Conservation (phyloP, 306 rosid species). For the Quercus mongolica region DNA sequence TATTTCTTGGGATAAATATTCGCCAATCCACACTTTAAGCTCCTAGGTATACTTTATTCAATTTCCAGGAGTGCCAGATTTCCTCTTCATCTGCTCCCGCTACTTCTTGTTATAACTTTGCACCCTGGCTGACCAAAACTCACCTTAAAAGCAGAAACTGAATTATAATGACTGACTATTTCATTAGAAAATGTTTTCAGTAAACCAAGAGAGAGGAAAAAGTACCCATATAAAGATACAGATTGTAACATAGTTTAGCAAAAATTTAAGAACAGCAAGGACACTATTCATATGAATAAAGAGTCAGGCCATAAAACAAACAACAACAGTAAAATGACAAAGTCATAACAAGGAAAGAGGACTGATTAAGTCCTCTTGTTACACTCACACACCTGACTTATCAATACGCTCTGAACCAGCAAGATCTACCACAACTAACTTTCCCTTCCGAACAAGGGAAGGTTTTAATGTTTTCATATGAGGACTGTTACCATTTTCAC, state of each 20-base stretch:
- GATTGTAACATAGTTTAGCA: neutral
- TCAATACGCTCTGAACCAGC: constrained; percentile 99
- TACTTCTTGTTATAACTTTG: no score
- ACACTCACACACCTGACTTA: constrained; percentile 75
- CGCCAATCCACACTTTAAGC: no score
- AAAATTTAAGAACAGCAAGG: neutral
- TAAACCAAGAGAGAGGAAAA: neutral
- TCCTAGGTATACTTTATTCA: no score
- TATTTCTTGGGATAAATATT: no score
- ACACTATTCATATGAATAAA: neutral
- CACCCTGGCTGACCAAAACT: neutral
- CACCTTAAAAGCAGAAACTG: neutral
- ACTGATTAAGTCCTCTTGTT: neutral
- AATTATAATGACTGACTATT: neutral
- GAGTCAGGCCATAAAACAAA: constrained; percentile 10
- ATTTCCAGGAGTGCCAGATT: no score
- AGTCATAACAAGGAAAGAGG: neutral
- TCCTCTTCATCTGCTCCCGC: no score
- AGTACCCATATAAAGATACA: neutral
- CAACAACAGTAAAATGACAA: constrained; percentile 9
- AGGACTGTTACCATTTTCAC: constrained; percentile 58
- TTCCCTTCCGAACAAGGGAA: constrained; percentile 78
- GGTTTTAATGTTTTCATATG: constrained; percentile 73
- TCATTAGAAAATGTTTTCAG: neutral
- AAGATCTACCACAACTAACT: constrained; percentile 93